A percentile compares a stretch with the other conserved stretches of the same genome.
Evolutionary conservation across 1,284 basidiomycete genomes (phyloP).

Genomic region (Pascua guehoae): DNA sequence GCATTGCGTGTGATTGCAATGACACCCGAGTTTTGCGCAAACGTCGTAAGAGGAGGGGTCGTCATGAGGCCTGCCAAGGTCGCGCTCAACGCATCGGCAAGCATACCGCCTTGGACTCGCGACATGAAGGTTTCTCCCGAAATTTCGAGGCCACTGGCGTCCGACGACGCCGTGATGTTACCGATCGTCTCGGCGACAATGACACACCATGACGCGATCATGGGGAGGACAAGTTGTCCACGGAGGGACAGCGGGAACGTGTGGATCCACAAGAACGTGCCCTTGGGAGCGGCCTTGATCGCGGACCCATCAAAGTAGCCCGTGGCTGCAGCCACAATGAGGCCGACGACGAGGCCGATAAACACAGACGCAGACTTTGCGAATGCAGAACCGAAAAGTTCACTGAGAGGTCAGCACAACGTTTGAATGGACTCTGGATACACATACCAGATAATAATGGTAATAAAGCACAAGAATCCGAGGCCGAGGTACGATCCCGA

Average conservation of each 20-base stretch:
- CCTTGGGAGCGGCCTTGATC: conserved; percentile 23
- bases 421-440: neutral
- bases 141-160: conserved; percentile 25
- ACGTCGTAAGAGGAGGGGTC: conserved; percentile 31
- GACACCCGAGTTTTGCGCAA: conserved; percentile 35
- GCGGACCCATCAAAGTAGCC: conserved; percentile 26
- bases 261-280: conserved; percentile 29
- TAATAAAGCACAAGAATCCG: conserved; percentile 26
- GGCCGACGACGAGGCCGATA: conserved; percentile 30
- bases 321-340: conserved; percentile 32
- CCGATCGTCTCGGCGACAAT: conserved; percentile 34
- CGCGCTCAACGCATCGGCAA: conserved; percentile 30
- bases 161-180: conserved; percentile 28
- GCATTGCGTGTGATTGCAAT: conserved; percentile 36
- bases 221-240: conserved; percentile 31
- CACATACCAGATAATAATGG: conserved; percentile 16
- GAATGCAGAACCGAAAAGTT: conserved; percentile 34
- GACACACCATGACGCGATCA: conserved; percentile 31
- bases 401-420: neutral
- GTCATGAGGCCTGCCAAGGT: conserved; percentile 30
- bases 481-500: conserved; percentile 27
- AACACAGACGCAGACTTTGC: conserved; percentile 33
- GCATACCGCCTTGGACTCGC: conserved; percentile 32
- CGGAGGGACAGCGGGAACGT: conserved; percentile 24
- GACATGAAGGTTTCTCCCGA: conserved; percentile 24